A percentile compares a stretch with the other conserved stretches of the same genome.
Evolutionary conservation across 192 early-diverging fungal species (phyloP).

Genomic region (Podila epigama): DNA sequence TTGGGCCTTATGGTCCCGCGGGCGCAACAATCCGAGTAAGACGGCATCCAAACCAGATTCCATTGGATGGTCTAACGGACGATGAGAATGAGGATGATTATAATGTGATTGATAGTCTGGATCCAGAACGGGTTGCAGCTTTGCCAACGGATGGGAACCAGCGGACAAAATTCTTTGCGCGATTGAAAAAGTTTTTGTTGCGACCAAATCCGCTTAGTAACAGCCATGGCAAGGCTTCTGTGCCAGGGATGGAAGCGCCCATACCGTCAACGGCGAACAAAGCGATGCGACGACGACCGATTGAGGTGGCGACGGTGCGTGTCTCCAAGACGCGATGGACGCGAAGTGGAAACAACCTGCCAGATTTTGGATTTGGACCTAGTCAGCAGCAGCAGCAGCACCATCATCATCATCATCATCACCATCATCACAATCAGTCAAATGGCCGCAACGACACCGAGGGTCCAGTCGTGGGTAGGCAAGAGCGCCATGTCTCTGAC

Average conservation of each 20-base stretch:
- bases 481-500: constrained; percentile 1
- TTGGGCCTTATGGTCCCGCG: constrained; percentile 6
- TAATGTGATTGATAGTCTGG: background rate
- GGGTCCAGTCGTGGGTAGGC: too few relatives aligned
- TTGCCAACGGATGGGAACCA: background rate
- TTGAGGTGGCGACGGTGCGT: background rate
- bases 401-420: too few relatives aligned
- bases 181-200: constrained; percentile 27
- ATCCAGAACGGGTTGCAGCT: background rate
- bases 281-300: background rate
- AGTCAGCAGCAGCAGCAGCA: background rate
- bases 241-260: background rate
- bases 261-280: background rate
- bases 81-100: constrained; percentile 10
- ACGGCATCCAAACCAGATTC: constrained; percentile 2
- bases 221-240: background rate
- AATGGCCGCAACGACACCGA: too few relatives aligned
- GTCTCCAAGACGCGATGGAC: constrained; percentile 19
- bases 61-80: constrained; percentile 16
- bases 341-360: constrained; percentile 8
- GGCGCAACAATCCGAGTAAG: constrained; percentile 13
- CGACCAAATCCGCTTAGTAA: constrained; percentile 28
- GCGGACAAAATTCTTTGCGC: constrained; percentile 30
- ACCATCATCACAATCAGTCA: too few relatives aligned
- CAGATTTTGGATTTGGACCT: background rate